phyloP scores from a whole-genome alignment of 768 basidiomycete genomes.

The Pulveroboletus ravenelii region DNA sequence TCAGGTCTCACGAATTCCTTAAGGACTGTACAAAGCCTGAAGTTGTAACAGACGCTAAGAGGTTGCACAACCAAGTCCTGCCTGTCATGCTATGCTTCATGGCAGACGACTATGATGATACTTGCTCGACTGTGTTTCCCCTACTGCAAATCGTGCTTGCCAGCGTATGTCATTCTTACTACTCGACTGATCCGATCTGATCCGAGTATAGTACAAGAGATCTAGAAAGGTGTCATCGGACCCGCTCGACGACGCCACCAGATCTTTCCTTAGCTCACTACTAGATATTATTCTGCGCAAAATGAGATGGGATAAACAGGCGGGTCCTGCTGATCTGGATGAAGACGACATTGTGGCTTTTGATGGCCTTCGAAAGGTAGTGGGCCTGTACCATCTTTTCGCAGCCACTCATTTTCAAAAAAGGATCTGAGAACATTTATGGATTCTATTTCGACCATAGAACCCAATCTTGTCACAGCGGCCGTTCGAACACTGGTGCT shows the following conservation, averaged over 20 bases:
- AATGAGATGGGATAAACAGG: constrained; percentile 85
- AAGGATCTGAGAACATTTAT: constrained; percentile 83
- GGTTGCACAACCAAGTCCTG: constrained; percentile 60
- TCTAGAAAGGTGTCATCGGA: constrained; percentile 54
- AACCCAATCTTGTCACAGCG: constrained; percentile 78
- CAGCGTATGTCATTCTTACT: constrained; percentile 44
- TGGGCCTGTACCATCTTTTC: constrained; percentile 12
- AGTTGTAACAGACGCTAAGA: constrained; percentile 58
- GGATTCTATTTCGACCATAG: constrained; percentile 83
- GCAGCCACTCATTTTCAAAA: constrained; percentile 9
- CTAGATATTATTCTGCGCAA: constrained; percentile 78
- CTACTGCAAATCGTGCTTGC: constrained; percentile 71
- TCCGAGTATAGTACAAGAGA: constrained; percentile 70
- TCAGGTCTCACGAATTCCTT: constrained; percentile 3
- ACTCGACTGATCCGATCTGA: constrained; percentile 1
- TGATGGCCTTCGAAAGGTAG: constrained; percentile 78
- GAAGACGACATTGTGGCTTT: constrained; percentile 85
- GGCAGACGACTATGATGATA: constrained; percentile 87
- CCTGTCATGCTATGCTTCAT: constrained; percentile 86
- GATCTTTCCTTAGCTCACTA: constrained; percentile 72
- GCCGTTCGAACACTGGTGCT: constrained; percentile 70
- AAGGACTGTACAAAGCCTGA: constrained; percentile 61
- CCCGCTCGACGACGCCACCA: constrained; percentile 60
- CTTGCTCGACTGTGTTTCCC: constrained; percentile 79
- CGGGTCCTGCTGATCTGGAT: constrained; percentile 77